Evolutionary conservation across 176 grass and related monocot species (phyloP).

Genomic region (Zea luxurians): DNA sequence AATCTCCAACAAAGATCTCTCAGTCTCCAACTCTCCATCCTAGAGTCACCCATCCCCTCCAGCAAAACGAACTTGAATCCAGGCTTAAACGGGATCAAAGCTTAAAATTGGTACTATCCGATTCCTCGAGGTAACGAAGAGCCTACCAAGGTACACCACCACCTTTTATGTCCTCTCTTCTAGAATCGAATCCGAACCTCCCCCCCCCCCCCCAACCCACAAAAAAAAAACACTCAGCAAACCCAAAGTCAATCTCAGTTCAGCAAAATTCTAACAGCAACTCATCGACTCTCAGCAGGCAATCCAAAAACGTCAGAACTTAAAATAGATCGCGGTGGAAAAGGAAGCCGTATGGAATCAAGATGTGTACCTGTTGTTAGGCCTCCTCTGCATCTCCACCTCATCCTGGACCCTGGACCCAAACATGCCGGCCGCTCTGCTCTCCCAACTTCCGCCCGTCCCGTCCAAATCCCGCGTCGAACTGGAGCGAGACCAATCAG

Average conservation of each 20-base stretch:
- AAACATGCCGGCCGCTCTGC: slow-evolving; percentile 50
- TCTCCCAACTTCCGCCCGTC: slow-evolving; percentile 4
- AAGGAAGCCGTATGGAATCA: not conserved
- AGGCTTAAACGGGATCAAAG: slow-evolving; percentile 3
- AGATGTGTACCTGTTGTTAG: slow-evolving; percentile 45
- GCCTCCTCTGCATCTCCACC: slow-evolving; percentile 82
- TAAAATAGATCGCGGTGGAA: not conserved
- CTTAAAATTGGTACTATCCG: not conserved
- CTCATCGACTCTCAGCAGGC: not conserved
- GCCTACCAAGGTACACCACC: not conserved
- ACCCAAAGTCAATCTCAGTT: slow-evolving; percentile 27
- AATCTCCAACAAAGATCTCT: not conserved
- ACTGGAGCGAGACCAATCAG: slow-evolving; percentile 27
- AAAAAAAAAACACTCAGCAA: not conserved
- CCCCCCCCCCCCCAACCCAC: too few relatives aligned
- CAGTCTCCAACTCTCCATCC: not conserved
- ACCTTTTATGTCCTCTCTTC: not conserved
- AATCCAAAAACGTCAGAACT: not conserved
- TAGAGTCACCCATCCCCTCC: not conserved
- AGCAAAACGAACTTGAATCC: not conserved
- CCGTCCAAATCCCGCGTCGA: slow-evolving; percentile 34
- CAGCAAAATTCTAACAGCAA: slow-evolving; percentile 11
- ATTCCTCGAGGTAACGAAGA: not conserved
- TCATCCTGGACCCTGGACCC: slow-evolving; percentile 65
- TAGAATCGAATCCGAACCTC: not conserved